Evolutionary conservation across 2,329 filamentous ascomycete species (phyloP), one percentile per base, ranked within the genome.

Genomic region (Meredithiella fracta): DNA sequence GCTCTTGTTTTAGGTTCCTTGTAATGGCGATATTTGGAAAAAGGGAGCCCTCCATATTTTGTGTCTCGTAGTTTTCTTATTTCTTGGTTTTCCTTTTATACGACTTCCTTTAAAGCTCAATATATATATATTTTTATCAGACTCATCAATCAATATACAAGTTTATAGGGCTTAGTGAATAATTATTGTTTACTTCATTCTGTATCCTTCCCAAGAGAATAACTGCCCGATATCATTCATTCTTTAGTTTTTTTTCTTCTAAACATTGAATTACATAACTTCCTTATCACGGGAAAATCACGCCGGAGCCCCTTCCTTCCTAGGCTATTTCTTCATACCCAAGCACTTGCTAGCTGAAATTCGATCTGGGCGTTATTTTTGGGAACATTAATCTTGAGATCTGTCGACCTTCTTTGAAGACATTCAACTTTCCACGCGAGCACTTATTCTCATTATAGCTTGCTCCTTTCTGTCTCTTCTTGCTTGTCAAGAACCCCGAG

Each of bases 1-100:
- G 31, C 31, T 42, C 40, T 47, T 47, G 23, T 52, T 54, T 55
- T 22, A 50, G 42, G 42, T 42, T 25, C 37, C 53, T 38, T 47
- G 7, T 29, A 47, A 50, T 20, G 5, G 17, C 9, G 17, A 20
- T 47, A 17, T 42, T 54, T 54, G 22, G 40, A 44, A 22, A 25
- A 22, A 40, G 51, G 14, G 29, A 4, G 40, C 40, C 20, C n/a
- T 22, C 17, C 51, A 26, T 31, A 15, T 25, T 15, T 14, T 31
- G 11, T n/a, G 22, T 17, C 25, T 40, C n/a, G 51, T 37, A 40
- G 22, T 40, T 31, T 56, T 44, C 55, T 38, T 53, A 20, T 15
- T 23, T 53, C n/a, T 5, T 42, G 3, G 53, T 17, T 38, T 34
- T 17, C 9, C 17, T 29, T 29, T 37, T 20, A 14, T 29, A 17